Percentiles rank a stretch among this genome's conserved stretches.
Evolutionary conservation across 257 asterid species (phyloP).

Genomic region (Nicotiana noctiflora): DNA sequence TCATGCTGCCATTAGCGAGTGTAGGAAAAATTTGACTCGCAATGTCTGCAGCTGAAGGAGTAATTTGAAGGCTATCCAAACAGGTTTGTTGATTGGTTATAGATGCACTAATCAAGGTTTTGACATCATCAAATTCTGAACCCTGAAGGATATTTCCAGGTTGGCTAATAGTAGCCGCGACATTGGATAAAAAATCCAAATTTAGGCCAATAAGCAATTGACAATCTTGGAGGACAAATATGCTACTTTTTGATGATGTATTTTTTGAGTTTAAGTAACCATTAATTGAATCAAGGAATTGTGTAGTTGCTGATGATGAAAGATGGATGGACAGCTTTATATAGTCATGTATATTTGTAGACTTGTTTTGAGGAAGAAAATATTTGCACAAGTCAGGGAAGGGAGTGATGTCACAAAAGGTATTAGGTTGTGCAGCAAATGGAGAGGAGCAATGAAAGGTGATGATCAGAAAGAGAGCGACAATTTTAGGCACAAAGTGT

Average conservation of each 20-base stretch:
- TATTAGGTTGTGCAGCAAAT: neutral
- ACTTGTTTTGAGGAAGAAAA: slow-evolving; percentile 8
- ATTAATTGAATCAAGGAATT: neutral
- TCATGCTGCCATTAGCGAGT: slow-evolving; percentile 9
- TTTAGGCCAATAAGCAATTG: slow-evolving; percentile 17
- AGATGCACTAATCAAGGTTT: slow-evolving; percentile 21
- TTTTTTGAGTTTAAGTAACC: neutral
- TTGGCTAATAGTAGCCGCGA: neutral
- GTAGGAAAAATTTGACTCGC: neutral
- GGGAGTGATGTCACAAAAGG: slow-evolving; percentile 15
- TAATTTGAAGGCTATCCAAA: slow-evolving; percentile 14
- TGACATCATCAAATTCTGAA: neutral
- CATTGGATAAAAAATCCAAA: neutral
- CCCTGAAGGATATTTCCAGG: neutral
- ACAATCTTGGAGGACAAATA: slow-evolving; percentile 22
- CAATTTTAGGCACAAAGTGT: neutral
- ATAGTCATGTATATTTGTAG: slow-evolving; percentile 11
- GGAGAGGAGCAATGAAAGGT: neutral
- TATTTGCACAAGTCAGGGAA: slow-evolving; percentile 15
- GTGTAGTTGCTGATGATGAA: slow-evolving; percentile 6
- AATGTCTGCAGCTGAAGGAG: slow-evolving; percentile 6
- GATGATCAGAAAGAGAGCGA: neutral
- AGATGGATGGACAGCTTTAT: slow-evolving; percentile 7
- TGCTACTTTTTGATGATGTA: neutral
- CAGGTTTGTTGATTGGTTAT: slow-evolving; percentile 24